Conservation (phyloP, 805 yeast species). For the Saccharomyces jurei region DNA sequence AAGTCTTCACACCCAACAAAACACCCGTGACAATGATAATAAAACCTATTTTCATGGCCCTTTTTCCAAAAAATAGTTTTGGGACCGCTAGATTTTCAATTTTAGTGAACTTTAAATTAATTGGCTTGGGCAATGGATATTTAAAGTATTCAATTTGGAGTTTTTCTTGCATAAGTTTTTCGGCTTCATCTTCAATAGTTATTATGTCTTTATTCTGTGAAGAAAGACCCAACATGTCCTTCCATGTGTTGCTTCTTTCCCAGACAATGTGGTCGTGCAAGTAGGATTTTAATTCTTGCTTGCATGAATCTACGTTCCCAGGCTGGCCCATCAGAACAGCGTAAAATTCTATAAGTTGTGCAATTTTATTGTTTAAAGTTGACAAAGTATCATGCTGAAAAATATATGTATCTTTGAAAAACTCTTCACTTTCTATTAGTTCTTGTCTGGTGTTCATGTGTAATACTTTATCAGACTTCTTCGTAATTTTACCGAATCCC, state of each 20-base stretch:
- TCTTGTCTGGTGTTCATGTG: slow-evolving; percentile 44
- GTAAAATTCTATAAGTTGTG: slow-evolving; percentile 44
- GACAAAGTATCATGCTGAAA: slow-evolving; percentile 44
- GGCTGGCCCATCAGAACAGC: slow-evolving; percentile 36
- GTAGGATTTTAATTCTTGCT: slow-evolving; percentile 48
- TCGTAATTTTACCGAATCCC: slow-evolving; percentile 80
- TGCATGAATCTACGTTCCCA: slow-evolving; percentile 36
- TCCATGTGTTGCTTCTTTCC: slow-evolving; percentile 96
- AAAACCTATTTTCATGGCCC: slow-evolving; percentile 40
- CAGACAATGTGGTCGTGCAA: slow-evolving; percentile 88
- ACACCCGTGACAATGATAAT: slow-evolving; percentile 47
- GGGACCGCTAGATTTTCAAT: slow-evolving; percentile 37
- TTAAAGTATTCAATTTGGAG: slow-evolving; percentile 29
- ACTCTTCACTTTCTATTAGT: slow-evolving; percentile 38
- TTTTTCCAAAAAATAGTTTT: slow-evolving; percentile 39
- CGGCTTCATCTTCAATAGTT: slow-evolving; percentile 13
- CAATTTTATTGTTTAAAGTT: slow-evolving; percentile 45
- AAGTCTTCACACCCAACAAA: slow-evolving; percentile 50
- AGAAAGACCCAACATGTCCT: slow-evolving; percentile 84
- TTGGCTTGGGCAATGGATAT: slow-evolving; percentile 27
- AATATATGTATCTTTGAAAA: slow-evolving; percentile 44
- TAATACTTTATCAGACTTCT: slow-evolving; percentile 81
- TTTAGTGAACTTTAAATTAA: slow-evolving; percentile 20
- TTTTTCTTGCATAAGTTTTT: slow-evolving; percentile 21
- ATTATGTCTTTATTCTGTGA: slow-evolving; percentile 38